These are phyloP conservation scores for Penicillium capsulatum DNA, from an alignment of 2,329 filamentous ascomycete species.

Conservation along the genomic window DNA sequence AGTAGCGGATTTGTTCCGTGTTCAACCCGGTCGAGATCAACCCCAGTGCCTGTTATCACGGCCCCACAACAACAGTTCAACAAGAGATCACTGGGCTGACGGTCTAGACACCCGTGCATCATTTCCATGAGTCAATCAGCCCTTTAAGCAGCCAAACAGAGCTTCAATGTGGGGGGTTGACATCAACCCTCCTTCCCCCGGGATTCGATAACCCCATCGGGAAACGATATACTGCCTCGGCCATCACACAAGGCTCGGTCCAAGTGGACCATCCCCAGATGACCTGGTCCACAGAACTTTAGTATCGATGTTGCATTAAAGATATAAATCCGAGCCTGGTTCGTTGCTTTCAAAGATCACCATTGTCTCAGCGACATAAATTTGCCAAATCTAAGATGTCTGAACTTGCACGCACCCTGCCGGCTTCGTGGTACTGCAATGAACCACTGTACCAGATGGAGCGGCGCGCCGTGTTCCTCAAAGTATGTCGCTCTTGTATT, in stretches of 20 bases:
- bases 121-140: conserved; percentile 1
- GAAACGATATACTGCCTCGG: conserved; percentile 27
- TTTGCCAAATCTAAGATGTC: conserved; percentile 33
- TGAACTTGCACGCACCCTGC: conserved; percentile 41
- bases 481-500: conserved; percentile 37
- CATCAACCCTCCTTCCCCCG: conserved; percentile 8
- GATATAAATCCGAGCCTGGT: background rate
- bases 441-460: conserved; percentile 49
- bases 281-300: too few species aligned
- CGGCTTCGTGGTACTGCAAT: conserved; percentile 53
- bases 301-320: too few species aligned
- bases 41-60: too few species aligned
- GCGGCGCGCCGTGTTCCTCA: conserved; percentile 48
- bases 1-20: too few species aligned
- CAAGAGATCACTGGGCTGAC: background rate
- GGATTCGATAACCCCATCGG: conserved; percentile 32
- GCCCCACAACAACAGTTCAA: too few species aligned
- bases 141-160: background rate
- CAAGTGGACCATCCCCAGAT: background rate
- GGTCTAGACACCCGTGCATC: background rate
- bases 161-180: conserved; percentile 4
- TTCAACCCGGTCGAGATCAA: too few species aligned
- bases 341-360: too few species aligned
- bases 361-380: too few species aligned
- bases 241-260: conserved; percentile 7